Evolutionary conservation across 371 early-diverging fungal genomes (phyloP).

Genomic region (Mitosporidium daphniae): DNA sequence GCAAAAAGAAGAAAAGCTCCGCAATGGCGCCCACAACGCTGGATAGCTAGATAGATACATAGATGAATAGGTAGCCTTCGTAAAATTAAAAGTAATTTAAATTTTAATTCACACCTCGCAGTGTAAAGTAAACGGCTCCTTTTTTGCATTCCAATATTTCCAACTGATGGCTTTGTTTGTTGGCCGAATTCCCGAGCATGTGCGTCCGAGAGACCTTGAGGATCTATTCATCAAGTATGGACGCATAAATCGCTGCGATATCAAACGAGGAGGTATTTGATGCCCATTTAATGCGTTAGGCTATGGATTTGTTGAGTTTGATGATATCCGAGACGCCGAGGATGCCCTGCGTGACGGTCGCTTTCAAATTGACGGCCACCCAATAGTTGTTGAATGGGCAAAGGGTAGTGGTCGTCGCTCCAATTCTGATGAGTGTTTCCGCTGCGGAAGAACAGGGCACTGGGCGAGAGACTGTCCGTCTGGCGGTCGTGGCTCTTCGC

Average conservation of each 20-base stretch:
- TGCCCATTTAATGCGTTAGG: conserved; percentile 3
- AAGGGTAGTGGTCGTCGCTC: conserved; percentile 15
- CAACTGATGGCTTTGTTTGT: conserved; percentile 18
- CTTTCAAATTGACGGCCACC: conserved; percentile 3
- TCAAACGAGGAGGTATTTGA: conserved; percentile 11
- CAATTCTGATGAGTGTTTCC: conserved; percentile 19
- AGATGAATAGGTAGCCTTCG: too few relatives aligned
- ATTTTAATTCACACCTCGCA: too few relatives aligned
- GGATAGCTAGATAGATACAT: too few relatives aligned
- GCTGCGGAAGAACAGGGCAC: conserved; percentile 23
- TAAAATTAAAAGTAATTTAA: too few relatives aligned
- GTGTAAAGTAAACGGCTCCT: too few relatives aligned
- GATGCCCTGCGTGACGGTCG: conserved; percentile 19
- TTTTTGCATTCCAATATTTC: too few relatives aligned
- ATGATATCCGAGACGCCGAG: conserved; percentile 25
- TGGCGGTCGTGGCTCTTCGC: conserved; percentile 7
- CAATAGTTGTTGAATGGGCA: conserved; percentile 21
- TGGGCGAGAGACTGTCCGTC: conserved; percentile 28
- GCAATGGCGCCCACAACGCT: too few relatives aligned
- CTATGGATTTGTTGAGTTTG: conserved; percentile 19
- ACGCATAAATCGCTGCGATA: conserved; percentile 22
- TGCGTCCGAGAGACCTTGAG: conserved; percentile 22
- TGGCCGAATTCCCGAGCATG: conserved; percentile 19
- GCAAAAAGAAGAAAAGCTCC: too few relatives aligned
- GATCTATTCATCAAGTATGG: conserved; percentile 27